phyloP scores from a whole-genome alignment of 495 filamentous ascomycete species.

The Bryoglossum gracile region DNA sequence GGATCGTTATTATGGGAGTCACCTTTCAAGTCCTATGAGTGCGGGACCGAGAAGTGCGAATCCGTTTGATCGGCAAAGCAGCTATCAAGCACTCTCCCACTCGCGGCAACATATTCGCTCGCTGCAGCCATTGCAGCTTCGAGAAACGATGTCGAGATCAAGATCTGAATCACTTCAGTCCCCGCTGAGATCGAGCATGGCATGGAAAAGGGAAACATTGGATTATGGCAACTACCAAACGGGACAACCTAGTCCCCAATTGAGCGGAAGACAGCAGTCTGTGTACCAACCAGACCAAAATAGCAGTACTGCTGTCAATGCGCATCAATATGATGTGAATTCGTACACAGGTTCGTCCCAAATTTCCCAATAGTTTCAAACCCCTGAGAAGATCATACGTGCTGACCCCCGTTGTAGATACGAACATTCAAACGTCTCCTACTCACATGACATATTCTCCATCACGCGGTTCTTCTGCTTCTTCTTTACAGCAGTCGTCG shows the following conservation, averaged over 20 bases:
- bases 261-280: slow-evolving; percentile 36
- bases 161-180: slow-evolving; percentile 52
- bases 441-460: slow-evolving; percentile 42
- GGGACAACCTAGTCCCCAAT: slow-evolving; percentile 36
- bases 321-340: slow-evolving; percentile 42
- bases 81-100: slow-evolving; percentile 38
- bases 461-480: slow-evolving; percentile 19
- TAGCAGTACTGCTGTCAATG: slow-evolving; percentile 29
- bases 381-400: slow-evolving; percentile 14
- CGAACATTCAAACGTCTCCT: slow-evolving; percentile 24
- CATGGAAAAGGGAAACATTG: slow-evolving; percentile 53
- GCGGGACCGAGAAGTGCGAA: slow-evolving; percentile 45
- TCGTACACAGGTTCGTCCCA: slow-evolving; percentile 44
- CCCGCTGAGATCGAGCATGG: slow-evolving; percentile 52
- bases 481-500: slow-evolving; percentile 17
- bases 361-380: slow-evolving; percentile 16
- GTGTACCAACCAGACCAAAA: slow-evolving; percentile 35
- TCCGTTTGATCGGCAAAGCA: slow-evolving; percentile 46
- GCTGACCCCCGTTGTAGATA: slow-evolving; percentile 6
- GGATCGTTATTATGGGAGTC: slow-evolving; percentile 46
- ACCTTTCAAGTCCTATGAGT: slow-evolving; percentile 40
- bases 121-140: slow-evolving; percentile 50
- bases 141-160: slow-evolving; percentile 52
- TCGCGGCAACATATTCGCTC: slow-evolving; percentile 38
- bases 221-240: slow-evolving; percentile 42